A percentile compares a stretch with the other conserved stretches of the same genome.
Evolutionary conservation across 441 rosid species (phyloP).

Genomic region (Adansonia grandidieri): DNA sequence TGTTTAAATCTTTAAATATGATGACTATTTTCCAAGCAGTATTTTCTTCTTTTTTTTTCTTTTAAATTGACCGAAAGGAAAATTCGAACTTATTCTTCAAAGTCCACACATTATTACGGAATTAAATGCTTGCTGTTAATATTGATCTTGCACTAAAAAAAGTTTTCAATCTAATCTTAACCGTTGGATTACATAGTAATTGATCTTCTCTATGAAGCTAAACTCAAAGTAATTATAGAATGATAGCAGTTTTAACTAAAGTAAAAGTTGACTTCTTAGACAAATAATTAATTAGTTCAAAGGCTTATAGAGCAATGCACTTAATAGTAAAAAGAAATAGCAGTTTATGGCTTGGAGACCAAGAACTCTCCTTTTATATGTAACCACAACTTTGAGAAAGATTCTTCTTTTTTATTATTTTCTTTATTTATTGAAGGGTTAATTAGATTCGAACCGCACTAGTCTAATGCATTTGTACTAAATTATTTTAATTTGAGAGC

Average conservation of each 20-base stretch:
- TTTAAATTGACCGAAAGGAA: no score
- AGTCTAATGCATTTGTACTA: no score
- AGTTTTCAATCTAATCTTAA: neutral
- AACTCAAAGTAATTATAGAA: neutral
- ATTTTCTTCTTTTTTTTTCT: no score
- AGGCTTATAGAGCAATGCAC: neutral
- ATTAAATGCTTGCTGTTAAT: neutral
- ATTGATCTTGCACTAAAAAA: no score
- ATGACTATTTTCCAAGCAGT: no score
- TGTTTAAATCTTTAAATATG: no score
- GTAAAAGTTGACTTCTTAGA: neutral
- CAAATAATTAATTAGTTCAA: neutral
- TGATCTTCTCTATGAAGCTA: neutral
- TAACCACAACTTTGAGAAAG: slow-evolving; percentile 1
- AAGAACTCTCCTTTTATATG: neutral
- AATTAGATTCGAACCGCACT: no score
- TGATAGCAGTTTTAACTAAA: neutral
- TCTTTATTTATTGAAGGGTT: neutral
- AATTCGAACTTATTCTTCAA: no score
- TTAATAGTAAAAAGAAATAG: neutral
- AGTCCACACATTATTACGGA: neutral
- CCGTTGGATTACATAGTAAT: neutral
- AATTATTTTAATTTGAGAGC: no score
- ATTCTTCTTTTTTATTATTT: neutral
- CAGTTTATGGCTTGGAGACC: neutral